A percentile compares a stretch with the other conserved stretches of the same genome.
Conservation (phyloP, 1,284 basidiomycete species). For the Cutaneotrichosporon spelunceum region DNA sequence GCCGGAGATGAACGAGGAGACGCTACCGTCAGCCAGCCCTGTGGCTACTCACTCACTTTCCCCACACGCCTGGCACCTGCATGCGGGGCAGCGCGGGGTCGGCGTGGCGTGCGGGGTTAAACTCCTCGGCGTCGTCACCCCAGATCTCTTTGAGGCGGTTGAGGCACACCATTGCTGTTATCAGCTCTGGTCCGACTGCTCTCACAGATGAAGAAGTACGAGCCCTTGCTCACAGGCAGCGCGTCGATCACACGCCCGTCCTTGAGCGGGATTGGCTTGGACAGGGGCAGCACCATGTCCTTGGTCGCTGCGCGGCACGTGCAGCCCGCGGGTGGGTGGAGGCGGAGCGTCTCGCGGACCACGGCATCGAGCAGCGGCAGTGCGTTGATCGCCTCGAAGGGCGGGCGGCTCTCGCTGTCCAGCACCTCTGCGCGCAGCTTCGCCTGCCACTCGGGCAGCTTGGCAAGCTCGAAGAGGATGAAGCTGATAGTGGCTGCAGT, state of each 20-base stretch:
- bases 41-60: slow-evolving; percentile 44
- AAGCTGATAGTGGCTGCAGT: slow-evolving; percentile 68
- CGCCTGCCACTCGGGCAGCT: slow-evolving; percentile 56
- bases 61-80: slow-evolving; percentile 58
- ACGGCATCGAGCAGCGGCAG: slow-evolving; percentile 60
- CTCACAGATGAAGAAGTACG: slow-evolving; percentile 36
- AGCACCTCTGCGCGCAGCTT: slow-evolving; percentile 58
- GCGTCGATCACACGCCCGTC: slow-evolving; percentile 41
- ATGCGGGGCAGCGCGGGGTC: slow-evolving; percentile 41
- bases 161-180: slow-evolving; percentile 39
- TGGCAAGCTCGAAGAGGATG: slow-evolving; percentile 63
- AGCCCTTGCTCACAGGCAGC: slow-evolving; percentile 27
- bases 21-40: slow-evolving; percentile 23
- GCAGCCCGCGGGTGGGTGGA: slow-evolving; percentile 62
- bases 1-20: slow-evolving; percentile 64
- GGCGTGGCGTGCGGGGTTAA: slow-evolving; percentile 60
- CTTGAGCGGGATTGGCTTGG: slow-evolving; percentile 37
- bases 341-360: slow-evolving; percentile 62
- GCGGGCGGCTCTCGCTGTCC: slow-evolving; percentile 17
- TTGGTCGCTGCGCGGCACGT: slow-evolving; percentile 61
- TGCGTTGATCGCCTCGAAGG: slow-evolving; percentile 45
- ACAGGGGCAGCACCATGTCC: slow-evolving; percentile 62
- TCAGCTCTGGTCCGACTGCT: slow-evolving; percentile 52
- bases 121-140: slow-evolving; percentile 63
- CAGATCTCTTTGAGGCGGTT: slow-evolving; percentile 61